phyloP scores from a whole-genome alignment of 768 basidiomycete genomes.

The Rhodosporidiobolus sp. region DNA sequence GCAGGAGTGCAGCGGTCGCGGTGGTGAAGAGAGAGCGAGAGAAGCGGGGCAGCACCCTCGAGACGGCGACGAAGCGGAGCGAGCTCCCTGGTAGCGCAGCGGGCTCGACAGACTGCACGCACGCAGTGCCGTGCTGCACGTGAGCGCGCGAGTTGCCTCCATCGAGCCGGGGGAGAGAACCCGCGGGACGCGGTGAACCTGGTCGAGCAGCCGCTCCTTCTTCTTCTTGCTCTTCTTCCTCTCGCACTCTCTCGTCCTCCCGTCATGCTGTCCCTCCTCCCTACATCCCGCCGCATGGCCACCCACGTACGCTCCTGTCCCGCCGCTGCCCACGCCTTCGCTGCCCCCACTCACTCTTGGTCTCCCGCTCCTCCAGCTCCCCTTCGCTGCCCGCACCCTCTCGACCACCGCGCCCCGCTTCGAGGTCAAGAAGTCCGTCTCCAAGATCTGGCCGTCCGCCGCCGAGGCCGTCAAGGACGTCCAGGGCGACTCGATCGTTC shows the following conservation, averaged over 20 bases:
- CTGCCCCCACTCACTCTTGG: not conserved
- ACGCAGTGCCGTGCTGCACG: too few species aligned
- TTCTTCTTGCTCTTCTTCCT: not conserved
- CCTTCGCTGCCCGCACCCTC: constrained; percentile 10
- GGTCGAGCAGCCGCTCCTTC: not conserved
- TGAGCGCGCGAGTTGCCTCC: too few species aligned
- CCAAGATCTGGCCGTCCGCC: constrained; percentile 70
- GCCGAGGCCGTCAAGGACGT: constrained; percentile 81
- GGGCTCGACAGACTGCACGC: too few species aligned
- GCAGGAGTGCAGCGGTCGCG: too few species aligned
- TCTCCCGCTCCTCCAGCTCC: not conserved
- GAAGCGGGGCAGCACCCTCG: too few species aligned
- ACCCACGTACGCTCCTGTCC: not conserved
- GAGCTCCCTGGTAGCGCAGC: too few species aligned
- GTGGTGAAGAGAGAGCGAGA: too few species aligned
- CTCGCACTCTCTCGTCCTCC: not conserved
- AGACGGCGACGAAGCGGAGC: too few species aligned
- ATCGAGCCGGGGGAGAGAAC: too few species aligned
- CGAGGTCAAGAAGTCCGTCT: constrained; percentile 28
- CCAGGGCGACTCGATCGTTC: constrained; percentile 70
- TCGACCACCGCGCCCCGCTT: constrained; percentile 4
- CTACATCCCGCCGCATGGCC: not conserved
- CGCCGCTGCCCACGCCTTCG: not conserved
- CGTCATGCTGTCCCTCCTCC: not conserved
- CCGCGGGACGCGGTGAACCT: too few species aligned